Evolutionary conservation across 140 eudicot species (phyloP), one percentile per base, ranked within the genome.

Genomic region (Stevia rebaudiana): DNA sequence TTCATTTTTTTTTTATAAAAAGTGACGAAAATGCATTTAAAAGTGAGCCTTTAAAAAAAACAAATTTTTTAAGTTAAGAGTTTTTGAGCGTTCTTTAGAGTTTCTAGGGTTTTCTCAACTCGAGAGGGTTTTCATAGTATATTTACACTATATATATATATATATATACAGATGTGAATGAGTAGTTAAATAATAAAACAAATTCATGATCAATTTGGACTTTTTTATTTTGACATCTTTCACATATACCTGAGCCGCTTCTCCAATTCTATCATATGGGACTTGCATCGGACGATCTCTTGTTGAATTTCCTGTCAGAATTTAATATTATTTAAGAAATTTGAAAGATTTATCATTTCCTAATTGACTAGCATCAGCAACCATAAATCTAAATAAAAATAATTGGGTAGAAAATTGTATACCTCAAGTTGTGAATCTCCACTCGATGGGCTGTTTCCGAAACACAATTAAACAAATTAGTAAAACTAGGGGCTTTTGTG

Each of bases 361-460:
- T 30, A 54, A 58, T 8, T 35, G 35, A 58, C 46, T 19, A 67
- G 52, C 33, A 61, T 36, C 22, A 67, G 63, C 19, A 50, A 51
- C 23, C 59, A 47, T 11, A 47, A 44, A 65, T 65, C 47, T 40
- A 36, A 23, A 18, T 54, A 63, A 67, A 13, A 19, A 24, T 40
- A 28, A 55, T 36, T 21, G 59, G 25, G 16, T 40, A 49, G 31
- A 4, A 44, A 1, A 40, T 13, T 30, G 62, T 37, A 58, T 78
- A 83, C 97, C 97, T 86, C 92, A 22, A 83, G 18, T 53, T 77
- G 91, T 67, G 97, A 74, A 59, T 86, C 92, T 5, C 61, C 79
- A 55, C 79, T 78, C 25, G 37, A 48, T 25, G 87, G 84, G 71
- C 92, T 82, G 79, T 75, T 73, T 51, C 63, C 21, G 6, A 56